These are phyloP conservation scores for Epichloe uncinata DNA, from an alignment of 2,329 filamentous ascomycete species.

Conservation along the genomic window DNA sequence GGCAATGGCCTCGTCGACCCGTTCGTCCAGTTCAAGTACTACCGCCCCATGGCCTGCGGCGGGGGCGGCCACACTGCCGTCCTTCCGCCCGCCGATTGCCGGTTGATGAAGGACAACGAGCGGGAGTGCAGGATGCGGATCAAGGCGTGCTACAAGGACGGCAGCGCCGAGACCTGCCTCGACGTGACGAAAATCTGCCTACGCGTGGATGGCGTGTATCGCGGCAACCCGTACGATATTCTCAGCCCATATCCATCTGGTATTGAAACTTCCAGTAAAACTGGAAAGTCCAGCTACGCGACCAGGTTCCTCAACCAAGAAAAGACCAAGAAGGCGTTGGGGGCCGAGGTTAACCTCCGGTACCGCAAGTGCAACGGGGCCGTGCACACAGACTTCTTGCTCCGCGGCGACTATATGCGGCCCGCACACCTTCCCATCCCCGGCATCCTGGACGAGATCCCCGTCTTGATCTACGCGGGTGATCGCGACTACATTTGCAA, in stretches of 20 bases:
- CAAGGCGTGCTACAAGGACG: conserved; percentile 76
- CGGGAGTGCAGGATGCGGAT: conserved; percentile 82
- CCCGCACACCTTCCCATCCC: conserved; percentile 87
- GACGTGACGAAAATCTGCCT: no score
- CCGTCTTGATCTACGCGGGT: conserved; percentile 85
- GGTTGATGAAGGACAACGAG: conserved; percentile 80
- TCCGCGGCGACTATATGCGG: conserved; percentile 85
- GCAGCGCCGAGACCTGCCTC: conserved; percentile 82
- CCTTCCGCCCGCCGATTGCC: conserved; percentile 60
- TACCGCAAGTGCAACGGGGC: conserved; percentile 95
- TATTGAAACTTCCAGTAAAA: no score
- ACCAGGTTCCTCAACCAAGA: conserved; percentile 75
- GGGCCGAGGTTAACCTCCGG: conserved; percentile 62
- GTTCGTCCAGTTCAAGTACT: conserved; percentile 82
- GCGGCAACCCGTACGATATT: conserved; percentile 89
- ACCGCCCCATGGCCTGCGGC: conserved; percentile 94
- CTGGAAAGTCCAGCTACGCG: conserved; percentile 73
- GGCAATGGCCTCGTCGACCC: conserved; percentile 94
- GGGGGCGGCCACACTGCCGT: conserved; percentile 87
- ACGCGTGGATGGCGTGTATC: no score
- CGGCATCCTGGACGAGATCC: conserved; percentile 74
- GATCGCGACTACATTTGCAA: conserved; percentile 87
- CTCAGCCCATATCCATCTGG: conserved; percentile 53
- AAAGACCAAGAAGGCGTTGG: conserved; percentile 72
- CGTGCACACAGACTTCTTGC: conserved; percentile 91